Evolutionary conservation across 1,284 basidiomycete genomes (phyloP).

Genomic region (Puccinia novopanici): DNA sequence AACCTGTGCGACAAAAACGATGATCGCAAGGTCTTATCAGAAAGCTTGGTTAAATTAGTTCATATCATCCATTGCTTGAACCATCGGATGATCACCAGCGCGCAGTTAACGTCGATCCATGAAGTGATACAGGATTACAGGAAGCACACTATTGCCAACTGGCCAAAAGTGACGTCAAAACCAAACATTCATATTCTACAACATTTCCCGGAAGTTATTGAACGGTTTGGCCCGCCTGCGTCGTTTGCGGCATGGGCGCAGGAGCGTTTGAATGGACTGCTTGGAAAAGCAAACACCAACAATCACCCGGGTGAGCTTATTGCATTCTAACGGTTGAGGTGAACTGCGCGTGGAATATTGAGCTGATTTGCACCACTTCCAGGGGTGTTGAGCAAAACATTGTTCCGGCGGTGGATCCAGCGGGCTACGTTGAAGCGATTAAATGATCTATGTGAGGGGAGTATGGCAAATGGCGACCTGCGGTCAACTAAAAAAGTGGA

Average conservation of each 20-base stretch:
- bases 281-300: constrained; percentile 18
- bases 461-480: not conserved
- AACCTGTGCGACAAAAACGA: not conserved
- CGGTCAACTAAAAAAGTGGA: not conserved
- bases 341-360: not conserved
- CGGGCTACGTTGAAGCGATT: not conserved
- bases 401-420: constrained; percentile 19
- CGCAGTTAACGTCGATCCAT: not conserved
- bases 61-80: not conserved
- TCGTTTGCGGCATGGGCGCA: constrained; percentile 22
- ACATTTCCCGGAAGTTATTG: too few species aligned
- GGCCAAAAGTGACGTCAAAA: constrained; percentile 14
- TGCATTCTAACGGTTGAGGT: not conserved
- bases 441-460: not conserved
- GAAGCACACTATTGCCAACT: constrained; percentile 4
- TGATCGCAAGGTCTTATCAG: not conserved
- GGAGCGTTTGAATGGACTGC: constrained; percentile 24
- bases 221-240: constrained; percentile 35
- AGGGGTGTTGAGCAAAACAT: constrained; percentile 22
- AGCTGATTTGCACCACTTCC: not conserved
- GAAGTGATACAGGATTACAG: constrained; percentile 12
- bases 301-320: constrained; percentile 11
- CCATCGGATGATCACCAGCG: constrained; percentile 8
- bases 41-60: constrained; percentile 13
- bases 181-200: constrained; percentile 22